Conservation (phyloP, 2,329 filamentous ascomycete species). For the Cladosporium velox region DNA sequence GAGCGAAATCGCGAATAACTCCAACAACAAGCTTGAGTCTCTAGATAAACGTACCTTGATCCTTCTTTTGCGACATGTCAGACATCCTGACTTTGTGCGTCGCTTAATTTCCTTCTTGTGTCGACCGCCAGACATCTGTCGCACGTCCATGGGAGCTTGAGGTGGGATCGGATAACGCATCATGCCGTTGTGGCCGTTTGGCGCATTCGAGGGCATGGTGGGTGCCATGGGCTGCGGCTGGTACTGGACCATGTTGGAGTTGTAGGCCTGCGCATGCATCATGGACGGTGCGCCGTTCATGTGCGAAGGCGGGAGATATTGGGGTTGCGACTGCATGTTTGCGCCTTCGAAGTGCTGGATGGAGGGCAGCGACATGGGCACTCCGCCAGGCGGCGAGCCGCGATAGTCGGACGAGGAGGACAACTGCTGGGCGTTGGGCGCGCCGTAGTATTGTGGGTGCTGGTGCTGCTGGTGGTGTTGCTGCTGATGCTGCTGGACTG, state of each 20-base stretch:
- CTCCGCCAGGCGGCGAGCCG: slow-evolving; percentile 19
- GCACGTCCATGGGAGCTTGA: slow-evolving; percentile 46
- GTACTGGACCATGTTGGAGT: slow-evolving; percentile 31
- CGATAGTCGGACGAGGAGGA: slow-evolving; percentile 20
- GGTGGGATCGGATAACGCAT: slow-evolving; percentile 61
- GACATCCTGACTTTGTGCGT: slow-evolving; percentile 60
- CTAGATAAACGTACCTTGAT: slow-evolving; percentile 63
- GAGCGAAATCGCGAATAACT: background rate
- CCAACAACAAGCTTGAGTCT: background rate
- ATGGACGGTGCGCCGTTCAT: slow-evolving; percentile 28
- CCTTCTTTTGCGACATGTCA: slow-evolving; percentile 60
- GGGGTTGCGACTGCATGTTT: slow-evolving; percentile 29
- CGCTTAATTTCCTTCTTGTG: slow-evolving; percentile 76
- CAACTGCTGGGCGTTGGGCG: slow-evolving; percentile 13
- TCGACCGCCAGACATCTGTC: slow-evolving; percentile 59
- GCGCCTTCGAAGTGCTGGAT: slow-evolving; percentile 32
- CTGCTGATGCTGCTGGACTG: slow-evolving; percentile 9
- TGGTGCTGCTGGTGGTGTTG: slow-evolving; percentile 3
- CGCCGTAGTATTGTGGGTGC: slow-evolving; percentile 16
- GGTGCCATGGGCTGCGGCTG: slow-evolving; percentile 28
- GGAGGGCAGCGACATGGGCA: slow-evolving; percentile 27
- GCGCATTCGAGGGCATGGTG: slow-evolving; percentile 29
- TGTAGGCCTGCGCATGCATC: slow-evolving; percentile 30
- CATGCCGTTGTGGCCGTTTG: slow-evolving; percentile 31
- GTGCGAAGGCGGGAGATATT: slow-evolving; percentile 27